phyloP scores from a whole-genome alignment of 305 asterid genomes.

The Fraxinus latifolia region DNA sequence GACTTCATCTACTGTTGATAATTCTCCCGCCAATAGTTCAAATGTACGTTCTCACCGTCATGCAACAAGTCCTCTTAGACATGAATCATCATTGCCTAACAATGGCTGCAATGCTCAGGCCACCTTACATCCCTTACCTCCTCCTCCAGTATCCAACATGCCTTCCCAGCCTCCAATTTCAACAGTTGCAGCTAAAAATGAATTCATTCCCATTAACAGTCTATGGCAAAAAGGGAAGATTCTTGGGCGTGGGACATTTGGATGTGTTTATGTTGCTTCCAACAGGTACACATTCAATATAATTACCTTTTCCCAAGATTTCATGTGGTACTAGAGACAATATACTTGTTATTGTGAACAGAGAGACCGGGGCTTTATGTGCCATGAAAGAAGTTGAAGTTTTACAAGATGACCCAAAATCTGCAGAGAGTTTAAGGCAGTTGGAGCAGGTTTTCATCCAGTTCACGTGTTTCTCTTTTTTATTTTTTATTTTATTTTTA shows the following conservation, averaged over 20 bases:
- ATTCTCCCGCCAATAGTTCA: constrained; percentile 57
- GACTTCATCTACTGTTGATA: constrained; percentile 34
- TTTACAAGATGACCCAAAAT: constrained; percentile 67
- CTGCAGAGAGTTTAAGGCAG: constrained; percentile 68
- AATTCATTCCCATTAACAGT: constrained; percentile 35
- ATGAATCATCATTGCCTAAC: constrained; percentile 23
- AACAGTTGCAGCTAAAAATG: constrained; percentile 30
- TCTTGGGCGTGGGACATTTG: constrained; percentile 71
- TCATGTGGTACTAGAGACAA: background rate
- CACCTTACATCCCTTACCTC: constrained; percentile 63
- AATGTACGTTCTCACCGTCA: constrained; percentile 20
- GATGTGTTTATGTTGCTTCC: constrained; percentile 70
- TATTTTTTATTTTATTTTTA: background rate
- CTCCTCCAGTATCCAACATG: constrained; percentile 47
- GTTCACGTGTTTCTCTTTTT: background rate
- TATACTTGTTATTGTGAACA: constrained; percentile 24
- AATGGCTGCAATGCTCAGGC: constrained; percentile 38
- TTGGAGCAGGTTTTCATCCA: constrained; percentile 55
- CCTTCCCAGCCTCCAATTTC: constrained; percentile 31
- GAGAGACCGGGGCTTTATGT: constrained; percentile 81
- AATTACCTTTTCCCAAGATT: background rate
- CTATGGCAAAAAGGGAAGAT: constrained; percentile 81
- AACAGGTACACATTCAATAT: constrained; percentile 43
- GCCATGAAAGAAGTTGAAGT: constrained; percentile 88
- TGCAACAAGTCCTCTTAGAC: constrained; percentile 18